These are phyloP conservation scores for Lepidium sativum DNA, from an alignment of 345 rosid genomes.

Conservation along the genomic window DNA sequence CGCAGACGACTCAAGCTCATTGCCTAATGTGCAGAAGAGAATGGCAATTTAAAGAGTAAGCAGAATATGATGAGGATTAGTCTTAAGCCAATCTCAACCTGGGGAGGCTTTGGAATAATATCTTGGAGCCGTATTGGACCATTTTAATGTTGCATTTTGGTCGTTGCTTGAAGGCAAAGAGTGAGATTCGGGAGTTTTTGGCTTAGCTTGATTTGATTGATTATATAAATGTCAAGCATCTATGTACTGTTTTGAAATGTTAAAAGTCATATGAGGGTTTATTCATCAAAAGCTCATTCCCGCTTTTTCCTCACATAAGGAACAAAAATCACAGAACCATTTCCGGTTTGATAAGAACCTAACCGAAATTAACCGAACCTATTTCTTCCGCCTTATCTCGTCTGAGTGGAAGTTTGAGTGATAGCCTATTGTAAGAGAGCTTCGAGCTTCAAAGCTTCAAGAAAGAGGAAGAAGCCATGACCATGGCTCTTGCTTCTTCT, in stretches of 20 bases:
- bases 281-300: too few relatives aligned
- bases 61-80: not conserved
- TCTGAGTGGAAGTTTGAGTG: not conserved
- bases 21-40: conserved; percentile 87
- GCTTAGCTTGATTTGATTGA: too few relatives aligned
- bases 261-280: too few relatives aligned
- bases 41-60: conserved; percentile 65
- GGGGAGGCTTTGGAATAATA: too few relatives aligned
- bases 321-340: not conserved
- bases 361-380: not conserved
- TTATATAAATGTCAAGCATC: too few relatives aligned
- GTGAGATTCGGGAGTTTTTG: too few relatives aligned
- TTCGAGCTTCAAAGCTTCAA: conserved; percentile 1
- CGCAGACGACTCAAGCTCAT: conserved; percentile 81
- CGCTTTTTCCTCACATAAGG: too few relatives aligned
- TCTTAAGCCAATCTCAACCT: not conserved
- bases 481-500: conserved; percentile 7
- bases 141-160: too few relatives aligned
- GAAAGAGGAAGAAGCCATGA: conserved; percentile 10
- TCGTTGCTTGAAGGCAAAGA: too few relatives aligned
- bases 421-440: not conserved
- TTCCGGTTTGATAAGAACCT: not conserved
- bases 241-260: too few relatives aligned
- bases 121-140: too few relatives aligned
- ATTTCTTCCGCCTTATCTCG: conserved; percentile 8